Conservation (phyloP, 2,329 filamentous ascomycete genomes). For the Talaromyces sp. region DNA sequence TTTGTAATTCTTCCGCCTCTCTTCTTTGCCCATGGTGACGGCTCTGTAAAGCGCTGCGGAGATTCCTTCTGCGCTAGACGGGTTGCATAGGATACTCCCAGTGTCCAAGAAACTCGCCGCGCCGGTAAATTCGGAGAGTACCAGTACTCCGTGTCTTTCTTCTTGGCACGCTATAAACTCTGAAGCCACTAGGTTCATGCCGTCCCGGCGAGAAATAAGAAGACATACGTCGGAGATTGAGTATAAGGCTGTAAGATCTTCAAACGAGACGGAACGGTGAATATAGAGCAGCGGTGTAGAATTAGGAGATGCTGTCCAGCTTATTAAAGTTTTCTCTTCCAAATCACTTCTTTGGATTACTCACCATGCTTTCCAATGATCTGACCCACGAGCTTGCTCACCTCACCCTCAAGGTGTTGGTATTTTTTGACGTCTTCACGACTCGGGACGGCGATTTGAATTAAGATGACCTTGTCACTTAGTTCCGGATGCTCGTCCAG, state of each 20-base stretch:
- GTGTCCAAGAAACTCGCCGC: conserved; percentile 82
- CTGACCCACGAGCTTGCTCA: conserved; percentile 88
- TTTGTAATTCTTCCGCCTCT: conserved; percentile 76
- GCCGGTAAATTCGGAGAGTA: conserved; percentile 91
- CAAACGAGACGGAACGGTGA: conserved; percentile 86
- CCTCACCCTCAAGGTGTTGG: conserved; percentile 84
- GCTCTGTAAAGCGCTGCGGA: conserved; percentile 84
- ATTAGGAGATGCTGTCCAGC: conserved; percentile 81
- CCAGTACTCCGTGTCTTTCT: conserved; percentile 84
- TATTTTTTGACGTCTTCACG: conserved; percentile 88
- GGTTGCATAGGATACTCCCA: conserved; percentile 86
- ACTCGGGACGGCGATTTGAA: conserved; percentile 90
- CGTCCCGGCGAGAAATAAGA: conserved; percentile 86
- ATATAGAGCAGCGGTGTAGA: conserved; percentile 97
- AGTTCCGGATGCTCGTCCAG: conserved; percentile 89
- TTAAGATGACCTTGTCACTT: conserved; percentile 88
- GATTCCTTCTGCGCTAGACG: conserved; percentile 91
- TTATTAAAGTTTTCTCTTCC: too few species aligned
- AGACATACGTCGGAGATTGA: conserved; percentile 85
- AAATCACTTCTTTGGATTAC: conserved; percentile 9
- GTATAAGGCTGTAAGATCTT: conserved; percentile 91
- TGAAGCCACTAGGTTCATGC: conserved; percentile 97
- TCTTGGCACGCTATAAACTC: conserved; percentile 94
- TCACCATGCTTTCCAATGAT: conserved; percentile 88
- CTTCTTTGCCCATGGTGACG: conserved; percentile 84